Conservation (phyloP, 495 filamentous ascomycete species). For the Letharia lupina region DNA sequence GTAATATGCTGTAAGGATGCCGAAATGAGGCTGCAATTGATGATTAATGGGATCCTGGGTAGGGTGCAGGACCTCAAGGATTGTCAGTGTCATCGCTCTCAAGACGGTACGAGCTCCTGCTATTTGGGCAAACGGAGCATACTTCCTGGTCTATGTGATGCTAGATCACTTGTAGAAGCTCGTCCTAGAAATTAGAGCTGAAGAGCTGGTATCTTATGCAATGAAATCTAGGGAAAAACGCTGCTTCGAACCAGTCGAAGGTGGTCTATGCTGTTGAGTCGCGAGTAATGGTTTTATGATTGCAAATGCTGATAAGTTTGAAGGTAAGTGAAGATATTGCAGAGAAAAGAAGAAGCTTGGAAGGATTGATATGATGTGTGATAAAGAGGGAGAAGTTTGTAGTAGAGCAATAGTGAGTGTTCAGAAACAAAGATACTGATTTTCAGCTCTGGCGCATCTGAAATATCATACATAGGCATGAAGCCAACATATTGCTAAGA, state of each 20-base stretch:
- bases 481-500: not conserved
- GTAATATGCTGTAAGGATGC: constrained; percentile 3
- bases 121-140: not conserved
- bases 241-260: not conserved
- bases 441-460: not conserved
- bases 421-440: not conserved
- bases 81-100: not conserved
- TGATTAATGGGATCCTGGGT: constrained; percentile 2
- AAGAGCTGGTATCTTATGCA: not conserved
- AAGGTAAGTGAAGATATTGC: not conserved
- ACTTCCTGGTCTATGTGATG: not conserved
- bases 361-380: not conserved
- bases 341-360: not conserved
- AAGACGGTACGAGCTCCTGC: not conserved
- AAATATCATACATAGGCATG: not conserved
- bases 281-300: not conserved
- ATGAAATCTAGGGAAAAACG: not conserved
- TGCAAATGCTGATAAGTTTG: not conserved
- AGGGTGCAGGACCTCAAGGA: not conserved
- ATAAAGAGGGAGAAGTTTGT: not conserved
- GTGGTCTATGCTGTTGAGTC: not conserved
- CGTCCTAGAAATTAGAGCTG: not conserved
- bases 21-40: not conserved
- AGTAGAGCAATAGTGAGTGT: not conserved
- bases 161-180: not conserved